Base-by-base conservation (phyloP, 164 flowering plant species). In the Echeveria elegans region DNA sequence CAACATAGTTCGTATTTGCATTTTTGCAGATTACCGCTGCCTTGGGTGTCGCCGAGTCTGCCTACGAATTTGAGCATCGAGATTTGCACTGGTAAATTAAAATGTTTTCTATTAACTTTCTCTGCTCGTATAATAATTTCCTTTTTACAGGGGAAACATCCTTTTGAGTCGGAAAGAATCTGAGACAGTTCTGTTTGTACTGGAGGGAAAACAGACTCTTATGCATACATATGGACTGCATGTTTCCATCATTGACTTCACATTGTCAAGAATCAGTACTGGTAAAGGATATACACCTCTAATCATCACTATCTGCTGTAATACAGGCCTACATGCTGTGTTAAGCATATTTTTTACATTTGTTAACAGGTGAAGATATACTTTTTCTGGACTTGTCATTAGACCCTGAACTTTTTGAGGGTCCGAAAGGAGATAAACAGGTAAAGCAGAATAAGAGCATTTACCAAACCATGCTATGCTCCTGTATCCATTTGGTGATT, bases 41-140 rank as follows among this genome's bases (percentile, higher is more conserved):
- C 34, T 75, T 92, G 74, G 98, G 96, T 66, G 91, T 92, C 63
- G 98, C 97, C 68, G 99, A 95, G 81, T 86, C 86, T 61, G 92
- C 92, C 16, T 90, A 72, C 72, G 95, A 92, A 76, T 92, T 95
- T 81, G 98, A 95, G 73, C 99, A 92, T 73, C 83, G 96, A 45
- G 98, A 95, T 79, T 77, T 92, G 53, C 97, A 95, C 79, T 95
- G 99, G 97, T 92, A 16, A 66, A 43, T 74, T 28, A 56, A 5
- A 12, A 37, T 2, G 1, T 24, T 63, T 5, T 63, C 18, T 5
- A 63, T 31, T 30, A 63, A 63, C 18, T 48, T 31, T 68, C 69
- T 68, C 71, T 32, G 40, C 30, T 23, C 40, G 31, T 63, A 18
- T 21, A 4, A 52, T 59, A 31, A 21, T 26, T 21, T 50, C 5